Evolutionary conservation across 2,329 filamentous ascomycete genomes (phyloP).

Genomic region (Pseudocercospora macadamiae): DNA sequence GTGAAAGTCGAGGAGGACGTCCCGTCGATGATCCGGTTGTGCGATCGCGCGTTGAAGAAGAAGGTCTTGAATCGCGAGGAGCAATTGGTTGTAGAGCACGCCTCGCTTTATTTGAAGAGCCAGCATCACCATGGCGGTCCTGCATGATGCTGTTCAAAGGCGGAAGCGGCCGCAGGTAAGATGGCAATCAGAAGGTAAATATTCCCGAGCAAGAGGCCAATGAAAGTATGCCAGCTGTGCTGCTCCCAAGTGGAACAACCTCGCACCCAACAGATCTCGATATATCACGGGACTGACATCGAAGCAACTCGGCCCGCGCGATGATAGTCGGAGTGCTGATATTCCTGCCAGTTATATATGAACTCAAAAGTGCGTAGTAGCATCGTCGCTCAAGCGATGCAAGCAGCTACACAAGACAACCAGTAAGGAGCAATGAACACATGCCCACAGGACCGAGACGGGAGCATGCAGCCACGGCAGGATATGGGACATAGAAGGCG

Average conservation of each 20-base stretch:
- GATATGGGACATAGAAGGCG: background rate
- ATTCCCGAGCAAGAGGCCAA: conserved; percentile 24
- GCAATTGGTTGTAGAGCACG: conserved; percentile 39
- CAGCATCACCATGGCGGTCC: conserved; percentile 19
- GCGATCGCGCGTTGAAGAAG: conserved; percentile 29
- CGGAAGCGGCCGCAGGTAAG: conserved; percentile 14
- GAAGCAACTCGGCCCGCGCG: conserved; percentile 2
- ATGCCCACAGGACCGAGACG: background rate
- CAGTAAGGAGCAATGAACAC: conserved; percentile 10
- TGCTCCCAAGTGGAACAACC: conserved; percentile 8
- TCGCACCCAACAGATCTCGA: background rate
- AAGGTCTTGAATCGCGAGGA: conserved; percentile 29
- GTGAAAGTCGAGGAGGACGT: conserved; percentile 50
- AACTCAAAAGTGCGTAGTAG: conserved; percentile 9
- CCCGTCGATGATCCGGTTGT: conserved; percentile 19
- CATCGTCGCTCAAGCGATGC: conserved; percentile 9
- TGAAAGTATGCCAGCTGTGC: conserved; percentile 14
- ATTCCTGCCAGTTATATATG: conserved; percentile 14
- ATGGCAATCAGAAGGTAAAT: conserved; percentile 16
- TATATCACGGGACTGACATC: background rate
- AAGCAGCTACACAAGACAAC: conserved; percentile 5
- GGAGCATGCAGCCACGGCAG: conserved; percentile 3
- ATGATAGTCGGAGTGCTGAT: conserved; percentile 6
- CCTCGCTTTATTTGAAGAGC: conserved; percentile 28
- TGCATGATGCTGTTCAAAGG: conserved; percentile 21